Base-by-base conservation (phyloP, 768 basidiomycete genomes). In the Collybiopsis confluens region DNA sequence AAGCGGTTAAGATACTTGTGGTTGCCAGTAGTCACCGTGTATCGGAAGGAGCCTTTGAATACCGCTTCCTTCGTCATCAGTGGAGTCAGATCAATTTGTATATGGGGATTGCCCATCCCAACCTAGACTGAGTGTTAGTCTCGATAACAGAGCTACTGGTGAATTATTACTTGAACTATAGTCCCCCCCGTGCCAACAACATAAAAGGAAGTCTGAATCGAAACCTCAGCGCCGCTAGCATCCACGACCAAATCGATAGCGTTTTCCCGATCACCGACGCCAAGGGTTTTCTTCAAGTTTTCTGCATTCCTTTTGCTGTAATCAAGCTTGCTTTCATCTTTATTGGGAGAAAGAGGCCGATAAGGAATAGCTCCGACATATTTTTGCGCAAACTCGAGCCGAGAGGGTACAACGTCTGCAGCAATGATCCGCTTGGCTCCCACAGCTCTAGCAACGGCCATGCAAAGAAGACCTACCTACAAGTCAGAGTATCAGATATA, bases 371-470 rank as follows among this genome's bases (percentile, higher is more conserved):
- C 88, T 8, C 92, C 93, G 4, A 86, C 90, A 66, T 95, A 95
- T 26, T 64, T 61, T 67, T 87, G 88, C 16, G 95, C 93, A 64
- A 98, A 97, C 46, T 90, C 80, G 45, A 98, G 83, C 35, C 95
- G 86, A 26, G 76, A 68, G 28, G 81, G 72, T 50, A 85, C 77
- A 57, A 92, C 87, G 64, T 94, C 94, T 56, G 96, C 80, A 3
- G 86, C 94, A 56, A 98, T 80, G 57, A 96, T 78, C 45, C 88
- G 85, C 38, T 79, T 76, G 2, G 93, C 96, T 33, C 93, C 94
- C 44, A 96, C 75, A 2, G 95, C 94, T 66, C 88, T 94, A 6
- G 96, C 95, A n/a, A 93, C 92, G 6, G 92, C 94, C 89, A 95
- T 92, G 64, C 88, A 90, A 20, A 97, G 80, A 26, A 96, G 73